Evolutionary conservation across 208 protist genomes (phyloP), one percentile per base, ranked within the genome.

Genomic region (Porcisia deanei): DNA sequence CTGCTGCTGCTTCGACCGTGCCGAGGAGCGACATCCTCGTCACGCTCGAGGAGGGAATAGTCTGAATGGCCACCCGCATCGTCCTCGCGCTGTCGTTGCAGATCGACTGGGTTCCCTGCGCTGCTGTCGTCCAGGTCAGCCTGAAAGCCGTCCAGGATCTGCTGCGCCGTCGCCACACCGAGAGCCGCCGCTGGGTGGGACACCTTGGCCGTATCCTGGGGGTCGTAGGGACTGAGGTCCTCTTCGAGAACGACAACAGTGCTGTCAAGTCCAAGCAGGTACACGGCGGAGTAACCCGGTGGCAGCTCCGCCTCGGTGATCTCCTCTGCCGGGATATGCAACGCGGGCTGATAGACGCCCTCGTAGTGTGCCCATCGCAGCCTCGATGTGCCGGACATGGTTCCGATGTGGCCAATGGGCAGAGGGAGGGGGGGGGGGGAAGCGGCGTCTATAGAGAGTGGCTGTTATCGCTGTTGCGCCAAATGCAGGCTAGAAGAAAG

Each of bases 301-400:
- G 84, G 84, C 45, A 88, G 68, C 58, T 85, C 77, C 39, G 65
- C 47, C 18, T 79, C 68, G 75, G 55, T 58, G 12, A 83, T 73
- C 65, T 96, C 90, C 22, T 75, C 77, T 8, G 78, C 30, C 4
- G 85, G 82, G 18, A 94, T 83, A 39, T 87, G 61, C 49, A 95
- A 73, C 55, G 88, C 88, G 53, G 86, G 81, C 82, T 95, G 94
- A 77, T 91, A 91, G 41, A 92, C 79, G 63, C 83, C 86, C 45
- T 90, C 92, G 75, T 91, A 94, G 34, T 71, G 76, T 22, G 86
- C 92, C 92, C 92, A 97, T 22, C 92, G 90, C 75, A 97, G 88
- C 52, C 76, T 71, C 2, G 82, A 79, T 16, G 75, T 70, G 55
- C 60, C 47, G 0, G 86, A 72, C 68, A 72, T 72, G 66, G 30